phyloP scores from a whole-genome alignment of 1,284 basidiomycete genomes.

The Prillingera fragicola region DNA sequence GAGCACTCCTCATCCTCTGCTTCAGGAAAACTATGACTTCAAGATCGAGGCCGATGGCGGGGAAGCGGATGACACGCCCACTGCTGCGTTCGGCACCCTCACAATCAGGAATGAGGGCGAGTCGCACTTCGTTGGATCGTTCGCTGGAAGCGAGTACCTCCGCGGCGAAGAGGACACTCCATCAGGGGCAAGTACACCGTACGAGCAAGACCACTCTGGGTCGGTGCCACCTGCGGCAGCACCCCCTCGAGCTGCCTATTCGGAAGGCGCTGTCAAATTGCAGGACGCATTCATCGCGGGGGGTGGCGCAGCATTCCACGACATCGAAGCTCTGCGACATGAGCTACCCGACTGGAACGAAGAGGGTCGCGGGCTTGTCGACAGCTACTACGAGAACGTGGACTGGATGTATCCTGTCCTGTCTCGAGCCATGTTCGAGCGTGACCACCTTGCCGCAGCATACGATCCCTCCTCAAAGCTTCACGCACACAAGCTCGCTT shows the following conservation, averaged over 20 bases:
- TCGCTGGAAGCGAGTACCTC: slow-evolving; percentile 32
- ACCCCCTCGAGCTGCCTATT: slow-evolving; percentile 7
- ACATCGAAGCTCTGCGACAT: slow-evolving; percentile 25
- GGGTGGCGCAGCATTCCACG: slow-evolving; percentile 11
- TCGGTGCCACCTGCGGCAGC: too few species aligned
- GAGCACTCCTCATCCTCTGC: slow-evolving; percentile 33
- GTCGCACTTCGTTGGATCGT: slow-evolving; percentile 41
- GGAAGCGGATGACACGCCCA: slow-evolving; percentile 26
- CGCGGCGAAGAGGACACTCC: slow-evolving; percentile 24
- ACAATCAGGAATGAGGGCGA: slow-evolving; percentile 39
- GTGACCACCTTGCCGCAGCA: slow-evolving; percentile 32
- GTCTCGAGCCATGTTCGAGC: slow-evolving; percentile 33
- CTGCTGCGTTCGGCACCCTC: slow-evolving; percentile 40
- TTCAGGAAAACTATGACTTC: slow-evolving; percentile 35
- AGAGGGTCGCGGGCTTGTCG: slow-evolving; percentile 27
- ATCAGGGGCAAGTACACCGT: too few species aligned
- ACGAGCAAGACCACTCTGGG: too few species aligned
- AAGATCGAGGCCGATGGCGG: slow-evolving; percentile 4
- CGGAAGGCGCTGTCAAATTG: slow-evolving; percentile 13
- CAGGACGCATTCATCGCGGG: slow-evolving; percentile 13
- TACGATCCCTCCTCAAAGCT: slow-evolving; percentile 29
- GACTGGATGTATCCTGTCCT: slow-evolving; percentile 41
- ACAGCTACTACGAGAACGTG: slow-evolving; percentile 43
- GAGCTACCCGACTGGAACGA: slow-evolving; percentile 33
- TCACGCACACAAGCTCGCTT: slow-evolving; percentile 45